A percentile compares a stretch with the other conserved stretches of the same genome.
Evolutionary conservation across 768 basidiomycete species (phyloP).

Genomic region (Termitomyces sp.): DNA sequence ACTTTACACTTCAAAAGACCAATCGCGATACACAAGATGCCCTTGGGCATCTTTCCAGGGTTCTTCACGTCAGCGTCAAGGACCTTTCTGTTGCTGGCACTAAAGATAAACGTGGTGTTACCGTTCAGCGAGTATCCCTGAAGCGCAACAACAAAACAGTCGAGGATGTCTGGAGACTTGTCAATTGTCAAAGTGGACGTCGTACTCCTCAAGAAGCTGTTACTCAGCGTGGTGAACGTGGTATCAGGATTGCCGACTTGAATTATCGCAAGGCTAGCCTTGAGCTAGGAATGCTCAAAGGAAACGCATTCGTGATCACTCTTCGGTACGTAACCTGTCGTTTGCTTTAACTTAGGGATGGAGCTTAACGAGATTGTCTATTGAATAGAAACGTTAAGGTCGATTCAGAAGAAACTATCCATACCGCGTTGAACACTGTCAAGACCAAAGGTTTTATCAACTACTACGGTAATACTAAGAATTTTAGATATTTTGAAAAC

Average conservation of each 20-base stretch:
- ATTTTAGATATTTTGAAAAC: constrained; percentile 2
- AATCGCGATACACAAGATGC: constrained; percentile 98
- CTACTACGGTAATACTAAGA: constrained; percentile 72
- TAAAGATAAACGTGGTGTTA: constrained; percentile 97
- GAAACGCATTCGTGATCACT: constrained; percentile 94
- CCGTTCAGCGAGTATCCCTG: constrained; percentile 86
- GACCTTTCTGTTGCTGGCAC: constrained; percentile 92
- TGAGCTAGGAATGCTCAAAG: constrained; percentile 95
- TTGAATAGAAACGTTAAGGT: constrained; percentile 78
- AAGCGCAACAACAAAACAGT: constrained; percentile 73
- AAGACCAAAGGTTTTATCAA: constrained; percentile 93
- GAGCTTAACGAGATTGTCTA: not conserved
- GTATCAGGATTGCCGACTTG: constrained; percentile 84
- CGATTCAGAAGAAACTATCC: constrained; percentile 66
- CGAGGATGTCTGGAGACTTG: constrained; percentile 81
- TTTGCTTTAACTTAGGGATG: not conserved
- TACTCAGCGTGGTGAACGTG: constrained; percentile 80
- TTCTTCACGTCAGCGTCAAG: constrained; percentile 71
- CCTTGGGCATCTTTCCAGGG: constrained; percentile 72
- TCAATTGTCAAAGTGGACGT: constrained; percentile 62
- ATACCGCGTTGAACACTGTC: constrained; percentile 72
- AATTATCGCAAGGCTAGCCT: constrained; percentile 78
- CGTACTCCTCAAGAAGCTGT: constrained; percentile 55
- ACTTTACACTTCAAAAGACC: constrained; percentile 95
- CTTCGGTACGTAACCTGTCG: constrained; percentile 55